Evolutionary conservation across 345 rosid species (phyloP), one percentile per base, ranked within the genome.

Genomic region (Alliaria petiolata): DNA sequence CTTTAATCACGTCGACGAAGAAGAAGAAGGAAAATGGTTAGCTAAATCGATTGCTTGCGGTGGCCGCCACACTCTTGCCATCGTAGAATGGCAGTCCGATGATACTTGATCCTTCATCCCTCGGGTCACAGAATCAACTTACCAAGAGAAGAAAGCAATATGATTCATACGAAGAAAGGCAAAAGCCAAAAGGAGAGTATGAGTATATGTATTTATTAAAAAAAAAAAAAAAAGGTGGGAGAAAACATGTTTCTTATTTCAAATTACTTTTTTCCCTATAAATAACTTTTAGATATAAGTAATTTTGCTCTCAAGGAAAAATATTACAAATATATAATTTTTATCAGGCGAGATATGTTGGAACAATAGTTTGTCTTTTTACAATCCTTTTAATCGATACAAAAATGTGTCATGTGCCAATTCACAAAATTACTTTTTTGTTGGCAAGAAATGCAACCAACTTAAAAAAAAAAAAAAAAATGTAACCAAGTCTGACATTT

Each of bases 21-120:
- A 74, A 73, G 80, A 62, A 17, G 85, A 84, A 56, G 92, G 87
- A 34, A 79, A 52, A 20, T 89, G 99, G 98, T 79, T 78, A 35
- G 87, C 93, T 17, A 88, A 85, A 67, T 86, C 86, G 2, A 91
- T 88, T 25, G 98, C 93, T 30, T 87, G 92, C 5, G 99, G 99
- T 19, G 99, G 98, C 20, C 93, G 97, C 15, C 99, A 95, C 75
- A 92, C 98, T 30, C 64, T 92, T 71, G 97, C 99, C 12, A 57
- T 86, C 10, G 92, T 81, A 26, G 85, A 88, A 72, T 95, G 99
- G 92, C 81, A 81, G 78, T 52, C 68, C 13, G 62, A 52, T 51
- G 63, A 59, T 25, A 52, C 50, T 51, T 65, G 77, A 77, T 16
- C 49, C 26, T 50, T 22, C 16, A 45, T 28, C 49, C 36, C 71